Conservation (phyloP, 306 rosid genomes). For the Abrus precatorius region DNA sequence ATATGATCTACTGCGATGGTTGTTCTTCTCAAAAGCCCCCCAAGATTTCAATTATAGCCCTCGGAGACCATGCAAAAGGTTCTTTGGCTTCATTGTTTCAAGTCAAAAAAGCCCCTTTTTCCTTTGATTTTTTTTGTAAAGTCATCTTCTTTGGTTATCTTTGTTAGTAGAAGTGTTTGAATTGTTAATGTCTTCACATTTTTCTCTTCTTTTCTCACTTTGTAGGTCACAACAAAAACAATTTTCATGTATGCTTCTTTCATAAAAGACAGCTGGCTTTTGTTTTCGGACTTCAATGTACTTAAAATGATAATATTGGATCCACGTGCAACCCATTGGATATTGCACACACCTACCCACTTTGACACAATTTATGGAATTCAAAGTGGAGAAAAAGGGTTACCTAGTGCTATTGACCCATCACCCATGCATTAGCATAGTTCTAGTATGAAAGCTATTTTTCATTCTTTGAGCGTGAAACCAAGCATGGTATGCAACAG, state of each 20-base stretch:
- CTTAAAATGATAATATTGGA: slow-evolving; percentile 50
- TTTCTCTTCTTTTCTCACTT: slow-evolving; percentile 49
- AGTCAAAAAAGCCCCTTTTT: slow-evolving; percentile 65
- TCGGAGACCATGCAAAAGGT: slow-evolving; percentile 98
- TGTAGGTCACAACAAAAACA: slow-evolving; percentile 50
- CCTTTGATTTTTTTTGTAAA: slow-evolving; percentile 36
- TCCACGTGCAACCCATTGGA: slow-evolving; percentile 65
- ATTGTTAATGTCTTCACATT: slow-evolving; percentile 41
- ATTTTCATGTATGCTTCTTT: slow-evolving; percentile 53
- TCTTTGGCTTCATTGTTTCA: slow-evolving; percentile 68
- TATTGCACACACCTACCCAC: slow-evolving; percentile 50
- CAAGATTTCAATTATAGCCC: slow-evolving; percentile 73
- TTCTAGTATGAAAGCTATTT: slow-evolving; percentile 34
- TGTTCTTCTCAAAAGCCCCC: slow-evolving; percentile 77
- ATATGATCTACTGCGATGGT: slow-evolving; percentile 50
- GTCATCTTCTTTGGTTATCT: slow-evolving; percentile 51
- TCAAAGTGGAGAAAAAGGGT: slow-evolving; percentile 47
- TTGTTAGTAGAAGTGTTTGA: slow-evolving; percentile 46
- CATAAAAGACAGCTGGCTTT: slow-evolving; percentile 60
- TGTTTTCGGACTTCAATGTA: slow-evolving; percentile 49
- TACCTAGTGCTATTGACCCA: slow-evolving; percentile 47
- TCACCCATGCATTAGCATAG: slow-evolving; percentile 33
- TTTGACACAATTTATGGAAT: slow-evolving; percentile 54
- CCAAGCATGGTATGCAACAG: slow-evolving; percentile 34
- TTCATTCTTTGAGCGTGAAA: slow-evolving; percentile 37